Base-by-base conservation (phyloP, 1,139 yeast species). In the Debaryomyces sp. region DNA sequence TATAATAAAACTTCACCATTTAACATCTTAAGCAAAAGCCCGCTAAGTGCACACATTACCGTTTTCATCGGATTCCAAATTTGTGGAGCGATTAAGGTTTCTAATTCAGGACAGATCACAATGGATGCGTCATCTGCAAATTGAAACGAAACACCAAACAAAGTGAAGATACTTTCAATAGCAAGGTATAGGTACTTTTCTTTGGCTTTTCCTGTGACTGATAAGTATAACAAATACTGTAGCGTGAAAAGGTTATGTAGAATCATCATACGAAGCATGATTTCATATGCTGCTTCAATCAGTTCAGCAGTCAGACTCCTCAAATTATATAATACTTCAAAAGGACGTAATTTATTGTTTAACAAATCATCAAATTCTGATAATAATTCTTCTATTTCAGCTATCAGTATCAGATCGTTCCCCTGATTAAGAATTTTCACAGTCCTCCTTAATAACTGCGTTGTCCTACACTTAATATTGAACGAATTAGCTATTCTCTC, bases 361-460 rank as follows among this genome's bases (percentile, higher is more conserved):
- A 62, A 44, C 40, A 69, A 66, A 4, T 38, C 44, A 48, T 70
- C 75, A 8, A 72, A 49, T 43, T 59, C 62, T 23, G 23, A 36
- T 18, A 18, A 8, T 9, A 36, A 36, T 18, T 36, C 40, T 8
- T 36, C 40, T 5, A 36, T 10, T 17, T 17, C n/a, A 3, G 17
- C 8, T 18, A 22, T 8, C 9, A n/a, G 3, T 7, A 12, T 15
- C 4, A 18, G 8, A 22, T 24, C 17, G 10, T n/a, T 8, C 8
- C 17, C 36, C 10, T 23, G 22, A n/a, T 39, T 39, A 18, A 42
- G 22, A 22, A 42, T 22, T 18, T 21, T 22, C 15, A 33, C 45
- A 7, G 40, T 17, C n/a, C 21, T 42, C n/a, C 45, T 42, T 5
- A 22, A 24, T 12, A 42, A 42, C n/a, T 13, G 13, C 1, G 41